Evolutionary conservation across 179 eudicot species (phyloP), one percentile per base, ranked within the genome.

Genomic region (Amaranthus tricolor): DNA sequence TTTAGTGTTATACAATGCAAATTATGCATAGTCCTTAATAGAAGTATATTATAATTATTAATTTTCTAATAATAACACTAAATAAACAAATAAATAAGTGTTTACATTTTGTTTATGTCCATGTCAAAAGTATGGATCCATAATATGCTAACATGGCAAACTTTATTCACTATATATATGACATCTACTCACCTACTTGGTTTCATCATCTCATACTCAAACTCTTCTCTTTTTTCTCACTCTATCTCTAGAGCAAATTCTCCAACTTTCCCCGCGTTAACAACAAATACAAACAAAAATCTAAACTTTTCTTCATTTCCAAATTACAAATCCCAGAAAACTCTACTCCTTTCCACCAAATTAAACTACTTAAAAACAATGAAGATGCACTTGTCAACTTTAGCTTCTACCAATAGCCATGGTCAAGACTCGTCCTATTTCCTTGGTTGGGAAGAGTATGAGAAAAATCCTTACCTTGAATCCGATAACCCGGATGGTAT

Each of bases 381-480:
- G 90, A 80, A 74, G 66, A 78, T 80, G 84, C 82, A 31, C 40
- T 31, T 95, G 56, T 93, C 99, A 3, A 81, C 63, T 55, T 89
- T 89, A 83, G 96, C 91, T n/a, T 75, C 84, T 2, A 83, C 82
- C 72, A 93, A 93, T 61, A 76, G 81, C 0, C 99, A 95, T 24
- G 99, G 99, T 7, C 97, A 95, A 81, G 96, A 90, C 80, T 95
- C 99, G 14, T 91, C 97, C 7, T 95, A 95, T 82, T 95, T 95
- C 79, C 85, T 88, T 6, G 99, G 99, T 63, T 95, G 99, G 99
- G 80, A 93, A 77, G 97, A 93, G 78, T 95, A 95, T 63, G 92
- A 93, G 85, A 93, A 93, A 68, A 93, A 89, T 67, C 99, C 97
- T 0, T 91, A 86, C 71, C 74, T 91, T 63, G 89, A 86, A 31